Evolutionary conservation across 2,329 filamentous ascomycete genomes (phyloP).

Genomic region (Sclerotinia glacialis): DNA sequence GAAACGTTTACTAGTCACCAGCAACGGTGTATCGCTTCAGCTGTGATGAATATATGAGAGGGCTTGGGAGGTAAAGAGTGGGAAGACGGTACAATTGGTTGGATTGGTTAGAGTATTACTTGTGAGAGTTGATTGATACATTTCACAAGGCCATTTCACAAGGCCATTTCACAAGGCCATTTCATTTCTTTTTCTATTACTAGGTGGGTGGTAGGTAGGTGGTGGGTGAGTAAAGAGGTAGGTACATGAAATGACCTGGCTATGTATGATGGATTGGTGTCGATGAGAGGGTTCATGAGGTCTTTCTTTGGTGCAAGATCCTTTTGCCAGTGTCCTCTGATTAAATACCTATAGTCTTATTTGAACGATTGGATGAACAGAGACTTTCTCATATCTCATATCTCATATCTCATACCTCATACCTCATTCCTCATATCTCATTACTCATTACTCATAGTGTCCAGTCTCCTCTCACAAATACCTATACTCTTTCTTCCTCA

Average conservation of each 20-base stretch:
- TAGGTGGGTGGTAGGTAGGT: neutral
- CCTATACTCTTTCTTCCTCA: too few species aligned
- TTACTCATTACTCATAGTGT: too few species aligned
- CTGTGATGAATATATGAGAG: neutral
- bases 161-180: too few species aligned
- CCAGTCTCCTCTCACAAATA: too few species aligned
- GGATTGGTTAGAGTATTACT: neutral
- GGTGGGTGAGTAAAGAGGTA: neutral
- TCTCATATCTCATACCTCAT: too few species aligned
- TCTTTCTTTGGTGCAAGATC: neutral
- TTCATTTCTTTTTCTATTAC: neutral
- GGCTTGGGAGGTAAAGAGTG: neutral
- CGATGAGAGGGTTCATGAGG: neutral
- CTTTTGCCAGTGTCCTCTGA: too few species aligned
- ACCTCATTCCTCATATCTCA: too few species aligned
- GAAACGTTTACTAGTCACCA: conserved; percentile 2
- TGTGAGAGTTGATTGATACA: neutral
- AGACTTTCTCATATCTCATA: neutral
- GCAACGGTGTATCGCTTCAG: neutral
- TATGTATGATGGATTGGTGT: neutral
- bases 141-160: neutral
- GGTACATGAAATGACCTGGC: neutral
- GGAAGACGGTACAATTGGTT: neutral
- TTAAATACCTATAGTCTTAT: neutral
- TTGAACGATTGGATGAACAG: neutral